Base-by-base conservation (phyloP, 2,329 filamentous ascomycete species). In the Talaromyces amestolkiae region DNA sequence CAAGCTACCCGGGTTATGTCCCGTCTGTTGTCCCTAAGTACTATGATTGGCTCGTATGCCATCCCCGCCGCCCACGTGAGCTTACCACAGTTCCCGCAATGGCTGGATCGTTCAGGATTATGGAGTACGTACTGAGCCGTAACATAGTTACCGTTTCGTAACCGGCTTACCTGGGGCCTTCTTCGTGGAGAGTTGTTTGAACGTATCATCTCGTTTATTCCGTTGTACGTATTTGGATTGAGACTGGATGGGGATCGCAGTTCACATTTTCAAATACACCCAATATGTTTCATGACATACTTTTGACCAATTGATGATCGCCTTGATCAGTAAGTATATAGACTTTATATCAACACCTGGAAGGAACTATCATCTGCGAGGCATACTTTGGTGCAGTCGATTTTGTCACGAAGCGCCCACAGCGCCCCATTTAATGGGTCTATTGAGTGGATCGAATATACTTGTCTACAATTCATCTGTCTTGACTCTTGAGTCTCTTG, bases 11-110 rank as follows among this genome's bases (percentile, higher is more conserved):
- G 31, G 35, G 7, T 1, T 54, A 11, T 33, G 31, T 22, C 31
- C 51, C 51, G 51, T 37, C n/a, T 6, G 51, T 22, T 24, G n/a
- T 15, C 17, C 4, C 10, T 15, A 11, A 31, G 4, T 31, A 15
- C 9, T 39, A 22, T 56, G 31, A 56, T 56, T 56, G 53, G 53
- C n/a, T 6, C 7, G 9, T 47, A 22, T 33, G 17, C 13, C 58
- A 2, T 45, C 58, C 58, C 58, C 58, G 58, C 58, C 24, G 58
- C 58, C 58, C 58, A 60, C 58, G 58, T 60, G 58, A 60, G 58
- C 58, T 47, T 27, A n/a, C 39, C 39, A 47, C 37, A 59, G 19
- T 37, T 56, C 33, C 53, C 53, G 53, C 53, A 56, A 56, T 56
- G 53, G 53, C 33, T 37, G 53, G 53, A 53, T 31, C 11, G 19